Conservation (phyloP, 1,139 yeast species). For the Taphrina communis region DNA sequence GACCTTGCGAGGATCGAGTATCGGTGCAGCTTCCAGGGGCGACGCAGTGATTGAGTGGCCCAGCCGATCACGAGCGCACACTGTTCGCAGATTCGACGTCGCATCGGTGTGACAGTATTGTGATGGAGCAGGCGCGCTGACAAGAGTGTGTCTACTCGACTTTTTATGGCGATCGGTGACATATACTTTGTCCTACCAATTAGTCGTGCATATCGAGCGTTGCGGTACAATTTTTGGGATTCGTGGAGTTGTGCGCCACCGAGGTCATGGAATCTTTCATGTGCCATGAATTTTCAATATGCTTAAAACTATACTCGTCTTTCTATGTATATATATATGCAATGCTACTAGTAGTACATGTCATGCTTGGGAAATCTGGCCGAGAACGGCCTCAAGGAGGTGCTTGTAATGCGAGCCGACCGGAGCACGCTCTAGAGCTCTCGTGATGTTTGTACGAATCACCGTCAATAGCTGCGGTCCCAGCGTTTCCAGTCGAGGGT, state of each 20-base stretch:
- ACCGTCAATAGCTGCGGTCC: constrained; percentile 17
- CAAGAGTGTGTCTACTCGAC: no score
- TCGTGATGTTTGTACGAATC: constrained; percentile 11
- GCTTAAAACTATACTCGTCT: background rate
- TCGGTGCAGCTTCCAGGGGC: no score
- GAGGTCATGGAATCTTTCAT: background rate
- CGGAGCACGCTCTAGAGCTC: constrained; percentile 17
- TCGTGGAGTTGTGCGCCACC: constrained; percentile 9
- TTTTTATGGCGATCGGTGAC: no score
- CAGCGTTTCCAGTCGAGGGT: constrained; percentile 16
- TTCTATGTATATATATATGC: background rate
- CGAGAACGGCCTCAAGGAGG: constrained; percentile 5
- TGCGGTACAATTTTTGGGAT: no score
- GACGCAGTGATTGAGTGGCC: background rate
- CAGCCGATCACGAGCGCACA: background rate
- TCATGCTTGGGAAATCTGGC: constrained; percentile 9
- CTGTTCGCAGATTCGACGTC: background rate
- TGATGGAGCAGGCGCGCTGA: no score
- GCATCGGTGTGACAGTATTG: background rate
- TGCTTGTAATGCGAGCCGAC: constrained; percentile 16
- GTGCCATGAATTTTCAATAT: background rate
- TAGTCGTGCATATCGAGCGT: no score
- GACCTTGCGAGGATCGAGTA: no score
- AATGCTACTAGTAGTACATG: constrained; percentile 1
- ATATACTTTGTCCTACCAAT: no score